Conservation (phyloP, 164 flowering plant species). For the Santalum album region DNA sequence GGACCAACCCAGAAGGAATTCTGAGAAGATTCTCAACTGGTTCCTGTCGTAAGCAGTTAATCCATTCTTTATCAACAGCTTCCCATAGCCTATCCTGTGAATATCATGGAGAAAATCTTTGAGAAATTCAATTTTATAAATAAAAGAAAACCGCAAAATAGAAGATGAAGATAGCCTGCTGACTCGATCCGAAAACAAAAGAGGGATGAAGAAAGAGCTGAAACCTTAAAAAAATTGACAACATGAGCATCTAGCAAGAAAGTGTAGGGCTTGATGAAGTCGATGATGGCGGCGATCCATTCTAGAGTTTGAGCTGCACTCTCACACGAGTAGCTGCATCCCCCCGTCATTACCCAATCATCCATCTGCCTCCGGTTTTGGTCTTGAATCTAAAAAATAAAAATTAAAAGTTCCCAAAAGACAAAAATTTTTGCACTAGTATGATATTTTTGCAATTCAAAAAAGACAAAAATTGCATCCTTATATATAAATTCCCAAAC, state of each 20-base stretch:
- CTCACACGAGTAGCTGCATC: conserved; percentile 32
- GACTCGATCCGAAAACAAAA: not conserved
- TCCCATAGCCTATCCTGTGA: conserved; percentile 73
- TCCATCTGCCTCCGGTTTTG: too few relatives aligned
- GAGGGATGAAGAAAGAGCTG: not conserved
- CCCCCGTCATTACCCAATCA: too few relatives aligned
- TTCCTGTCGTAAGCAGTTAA: conserved; percentile 54
- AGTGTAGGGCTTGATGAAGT: conserved; percentile 47
- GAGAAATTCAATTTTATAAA: too few relatives aligned
- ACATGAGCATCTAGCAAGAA: conserved; percentile 53
- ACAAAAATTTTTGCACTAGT: too few relatives aligned
- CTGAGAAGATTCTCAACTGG: conserved; percentile 48
- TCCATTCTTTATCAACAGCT: conserved; percentile 65
- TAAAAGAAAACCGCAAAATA: too few relatives aligned
- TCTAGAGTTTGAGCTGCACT: conserved; percentile 51
- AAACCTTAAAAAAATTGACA: conserved; percentile 76
- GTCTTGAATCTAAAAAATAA: too few relatives aligned
- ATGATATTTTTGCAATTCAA: too few relatives aligned
- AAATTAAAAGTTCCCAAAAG: too few relatives aligned
- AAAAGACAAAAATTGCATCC: too few relatives aligned
- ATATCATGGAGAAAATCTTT: too few relatives aligned
- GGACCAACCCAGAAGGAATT: conserved; percentile 70
- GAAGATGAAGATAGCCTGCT: not conserved
- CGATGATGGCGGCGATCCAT: conserved; percentile 65
- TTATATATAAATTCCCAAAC: too few relatives aligned